Conservation (phyloP, 768 basidiomycete genomes). For the Termitomyces heimii region DNA sequence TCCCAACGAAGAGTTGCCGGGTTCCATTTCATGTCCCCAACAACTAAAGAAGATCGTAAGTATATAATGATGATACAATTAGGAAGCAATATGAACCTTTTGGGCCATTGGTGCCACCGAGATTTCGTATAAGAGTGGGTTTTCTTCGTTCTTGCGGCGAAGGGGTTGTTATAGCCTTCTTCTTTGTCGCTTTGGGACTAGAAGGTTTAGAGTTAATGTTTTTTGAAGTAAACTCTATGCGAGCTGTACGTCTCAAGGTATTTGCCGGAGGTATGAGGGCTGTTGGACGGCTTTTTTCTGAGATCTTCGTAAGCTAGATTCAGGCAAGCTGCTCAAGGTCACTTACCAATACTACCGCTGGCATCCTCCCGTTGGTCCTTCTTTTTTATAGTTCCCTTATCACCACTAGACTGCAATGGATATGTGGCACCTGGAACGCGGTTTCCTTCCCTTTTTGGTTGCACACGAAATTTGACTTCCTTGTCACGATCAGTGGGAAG, state of each 20-base stretch:
- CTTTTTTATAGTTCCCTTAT: slow-evolving; percentile 53
- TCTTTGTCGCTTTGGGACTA: slow-evolving; percentile 30
- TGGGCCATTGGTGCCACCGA: slow-evolving; percentile 58
- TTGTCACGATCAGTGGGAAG: slow-evolving; percentile 82
- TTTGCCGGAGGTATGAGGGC: slow-evolving; percentile 41
- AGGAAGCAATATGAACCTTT: slow-evolving; percentile 52
- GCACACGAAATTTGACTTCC: slow-evolving; percentile 68
- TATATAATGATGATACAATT: slow-evolving; percentile 1
- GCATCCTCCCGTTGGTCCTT: slow-evolving; percentile 47
- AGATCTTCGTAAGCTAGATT: not conserved
- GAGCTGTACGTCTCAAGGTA: slow-evolving; percentile 51
- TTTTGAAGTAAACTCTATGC: slow-evolving; percentile 46
- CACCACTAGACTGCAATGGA: slow-evolving; percentile 24
- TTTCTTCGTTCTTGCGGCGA: slow-evolving; percentile 53
- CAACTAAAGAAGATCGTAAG: slow-evolving; percentile 44
- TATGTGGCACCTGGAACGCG: slow-evolving; percentile 55
- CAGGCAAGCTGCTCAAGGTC: not conserved
- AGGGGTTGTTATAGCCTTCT: slow-evolving; percentile 44
- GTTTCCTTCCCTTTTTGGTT: slow-evolving; percentile 62
- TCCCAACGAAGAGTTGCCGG: slow-evolving; percentile 89
- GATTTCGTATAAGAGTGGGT: slow-evolving; percentile 84
- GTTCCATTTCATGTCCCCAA: slow-evolving; percentile 98
- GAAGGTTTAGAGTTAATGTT: slow-evolving; percentile 22
- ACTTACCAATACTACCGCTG: slow-evolving; percentile 34
- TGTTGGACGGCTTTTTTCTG: slow-evolving; percentile 16